A percentile compares a stretch with the other conserved stretches of the same genome.
Conservation (phyloP, 192 early-diverging fungal species). For the Podila horticola region DNA sequence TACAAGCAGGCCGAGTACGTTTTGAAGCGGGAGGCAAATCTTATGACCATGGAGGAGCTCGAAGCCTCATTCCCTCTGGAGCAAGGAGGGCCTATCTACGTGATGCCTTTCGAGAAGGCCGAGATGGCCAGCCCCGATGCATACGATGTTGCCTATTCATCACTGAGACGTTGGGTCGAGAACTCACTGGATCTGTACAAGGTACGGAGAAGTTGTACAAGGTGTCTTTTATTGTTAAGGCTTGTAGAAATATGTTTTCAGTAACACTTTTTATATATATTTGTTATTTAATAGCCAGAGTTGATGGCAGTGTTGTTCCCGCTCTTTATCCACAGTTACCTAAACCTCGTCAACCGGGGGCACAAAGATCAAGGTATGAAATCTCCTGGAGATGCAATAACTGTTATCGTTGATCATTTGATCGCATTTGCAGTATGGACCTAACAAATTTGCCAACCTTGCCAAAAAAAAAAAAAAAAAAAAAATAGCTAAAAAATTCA, state of each 20-base stretch:
- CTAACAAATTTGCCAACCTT: not conserved
- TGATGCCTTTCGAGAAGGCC: conserved; percentile 76
- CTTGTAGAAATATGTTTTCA: not conserved
- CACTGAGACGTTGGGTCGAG: conserved; percentile 89
- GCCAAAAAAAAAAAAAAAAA: not conserved
- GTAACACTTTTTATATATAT: conserved; percentile 1
- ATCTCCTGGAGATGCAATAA: too few relatives aligned
- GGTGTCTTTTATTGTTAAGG: not conserved
- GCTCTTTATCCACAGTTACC: conserved; percentile 90
- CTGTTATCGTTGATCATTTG: too few relatives aligned
- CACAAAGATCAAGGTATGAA: conserved; percentile 58
- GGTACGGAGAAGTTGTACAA: conserved; percentile 45
- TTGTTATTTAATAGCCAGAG: conserved; percentile 71
- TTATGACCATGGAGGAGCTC: conserved; percentile 59
- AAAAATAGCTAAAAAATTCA: conserved; percentile 74
- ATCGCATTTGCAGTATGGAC: too few relatives aligned
- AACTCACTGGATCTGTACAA: conserved; percentile 95
- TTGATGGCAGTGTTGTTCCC: conserved; percentile 87
- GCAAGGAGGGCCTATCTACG: conserved; percentile 64
- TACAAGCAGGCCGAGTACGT: conserved; percentile 74
- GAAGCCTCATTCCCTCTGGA: conserved; percentile 36
- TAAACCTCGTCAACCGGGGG: conserved; percentile 81
- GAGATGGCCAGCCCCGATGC: conserved; percentile 74
- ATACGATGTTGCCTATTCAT: conserved; percentile 82
- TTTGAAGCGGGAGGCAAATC: conserved; percentile 68